Base-by-base conservation (phyloP, 1,284 basidiomycete genomes). In the Hypsizygus ulmarius region DNA sequence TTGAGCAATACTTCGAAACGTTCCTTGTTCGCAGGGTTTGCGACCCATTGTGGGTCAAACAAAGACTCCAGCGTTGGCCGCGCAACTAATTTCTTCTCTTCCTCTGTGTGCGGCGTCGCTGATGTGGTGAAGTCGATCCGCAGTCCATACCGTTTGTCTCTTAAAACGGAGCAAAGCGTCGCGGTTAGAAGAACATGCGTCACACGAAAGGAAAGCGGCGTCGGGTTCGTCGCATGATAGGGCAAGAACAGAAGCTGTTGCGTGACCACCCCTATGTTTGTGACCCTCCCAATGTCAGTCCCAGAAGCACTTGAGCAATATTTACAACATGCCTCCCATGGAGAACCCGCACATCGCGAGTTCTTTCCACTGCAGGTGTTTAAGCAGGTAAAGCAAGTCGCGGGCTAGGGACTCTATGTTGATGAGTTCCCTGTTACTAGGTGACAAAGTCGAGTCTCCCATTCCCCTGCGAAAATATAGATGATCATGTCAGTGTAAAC, bases 181-280 rank as follows among this genome's bases (percentile, higher is more conserved):
- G 62, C 66, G 5, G 68, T 59, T 2, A 75, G 62, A 16, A 75
- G 49, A 14, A 72, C 63, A 54, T 74, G 73, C 1, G 70, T 69
- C 16, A 71, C 60, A 9, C 51, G 59, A 57, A 75, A 76, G 15
- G 67, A 66, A 8, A 75, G 60, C 11, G 59, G 53, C 8, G 61
- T 59, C 8, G 74, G 65, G 14, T 64, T 57, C 4, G 52, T 57
- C 6, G 60, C 35, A 47, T 70, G 64, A 52, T 66, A 65, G 4
- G 72, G 73, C 6, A 77, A 59, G 40, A 74, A 63, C n/a, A 75
- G 54, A 6, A 75, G 53, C 51, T 74, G 70, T 51, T 74, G 73
- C 6, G 66, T 54, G 35, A 77, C 56, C 9, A 67, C 61, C 9
- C 73, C 72, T 74, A 43, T 12, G 30, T n/a, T 0, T 27, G 7